A percentile compares a stretch with the other conserved stretches of the same genome.
phyloP scores from a whole-genome alignment of 1,284 basidiomycete species.

The Bjerkandera adusta region DNA sequence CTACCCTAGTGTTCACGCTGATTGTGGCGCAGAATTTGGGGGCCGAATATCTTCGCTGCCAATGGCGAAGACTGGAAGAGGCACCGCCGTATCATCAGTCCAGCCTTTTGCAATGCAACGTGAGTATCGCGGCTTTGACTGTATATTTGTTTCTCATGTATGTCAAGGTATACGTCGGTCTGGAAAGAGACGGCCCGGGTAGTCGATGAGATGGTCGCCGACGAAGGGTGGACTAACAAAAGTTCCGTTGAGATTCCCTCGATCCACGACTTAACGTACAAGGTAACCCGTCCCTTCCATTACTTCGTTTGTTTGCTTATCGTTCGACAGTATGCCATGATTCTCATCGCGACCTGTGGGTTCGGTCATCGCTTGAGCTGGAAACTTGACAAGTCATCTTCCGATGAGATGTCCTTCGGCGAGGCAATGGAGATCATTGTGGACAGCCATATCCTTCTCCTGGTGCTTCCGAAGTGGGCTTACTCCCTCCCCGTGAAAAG shows the following conservation, averaged over 20 bases:
- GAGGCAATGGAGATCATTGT: constrained; percentile 7
- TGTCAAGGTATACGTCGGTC: constrained; percentile 3
- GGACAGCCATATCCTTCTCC: neutral
- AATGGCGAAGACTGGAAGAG: constrained; percentile 10
- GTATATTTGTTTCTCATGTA: too few relatives aligned
- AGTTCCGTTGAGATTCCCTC: neutral
- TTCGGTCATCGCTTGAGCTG: constrained; percentile 8
- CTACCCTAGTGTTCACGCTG: too few relatives aligned
- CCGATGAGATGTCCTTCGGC: constrained; percentile 6
- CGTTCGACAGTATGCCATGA: constrained; percentile 2
- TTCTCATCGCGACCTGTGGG: constrained; percentile 7
- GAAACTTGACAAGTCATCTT: neutral
- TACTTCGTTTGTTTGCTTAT: neutral
- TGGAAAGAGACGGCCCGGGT: constrained; percentile 11
- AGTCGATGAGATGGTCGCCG: constrained; percentile 11
- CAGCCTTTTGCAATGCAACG: constrained; percentile 6
- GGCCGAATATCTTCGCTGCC: constrained; percentile 10
- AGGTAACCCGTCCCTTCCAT: constrained; percentile 4
- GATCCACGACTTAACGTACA: constrained; percentile 6
- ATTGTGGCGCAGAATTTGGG: neutral
- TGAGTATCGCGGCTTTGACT: neutral
- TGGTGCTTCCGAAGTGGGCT: constrained; percentile 10
- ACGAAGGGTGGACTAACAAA: constrained; percentile 10
- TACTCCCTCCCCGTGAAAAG: constrained; percentile 14
- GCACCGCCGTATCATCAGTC: constrained; percentile 8